Evolutionary conservation across 176 grass and related monocot genomes (phyloP).

Genomic region (Cymbopogon citratus): DNA sequence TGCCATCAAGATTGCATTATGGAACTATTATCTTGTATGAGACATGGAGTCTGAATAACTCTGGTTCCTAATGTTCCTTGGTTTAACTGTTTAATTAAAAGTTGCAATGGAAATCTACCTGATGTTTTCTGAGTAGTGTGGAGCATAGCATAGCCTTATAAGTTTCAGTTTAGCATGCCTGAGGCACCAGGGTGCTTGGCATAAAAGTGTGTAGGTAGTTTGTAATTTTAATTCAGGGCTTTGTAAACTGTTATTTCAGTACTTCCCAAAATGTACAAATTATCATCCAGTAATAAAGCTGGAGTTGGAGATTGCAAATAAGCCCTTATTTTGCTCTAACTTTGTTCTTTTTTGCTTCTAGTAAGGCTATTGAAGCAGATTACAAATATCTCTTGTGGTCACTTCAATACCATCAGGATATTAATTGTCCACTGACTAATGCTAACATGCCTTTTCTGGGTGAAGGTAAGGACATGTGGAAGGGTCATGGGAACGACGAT

Average conservation of each 20-base stretch:
- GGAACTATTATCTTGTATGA: background rate
- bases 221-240: background rate
- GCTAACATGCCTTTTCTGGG: constrained; percentile 23
- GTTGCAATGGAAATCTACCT: background rate
- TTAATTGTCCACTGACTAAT: constrained; percentile 12
- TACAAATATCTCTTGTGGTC: background rate
- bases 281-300: background rate
- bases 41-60: background rate
- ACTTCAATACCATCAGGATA: background rate
- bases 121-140: constrained; percentile 2
- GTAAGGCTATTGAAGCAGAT: background rate
- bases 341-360: constrained; percentile 16
- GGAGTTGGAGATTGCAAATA: background rate
- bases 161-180: background rate
- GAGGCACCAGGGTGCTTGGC: background rate
- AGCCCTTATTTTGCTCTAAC: background rate
- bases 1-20: background rate
- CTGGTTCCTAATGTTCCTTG: background rate
- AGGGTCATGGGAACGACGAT: constrained; percentile 78
- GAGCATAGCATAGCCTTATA: background rate
- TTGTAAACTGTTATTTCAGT: background rate
- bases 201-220: background rate
- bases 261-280: background rate
- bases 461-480: constrained; percentile 90
- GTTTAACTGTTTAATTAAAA: background rate